A percentile compares a stretch with the other conserved stretches of the same genome.
Evolutionary conservation across 2,329 filamentous ascomycete species (phyloP).

Genomic region (Clarireedia monteithiana): DNA sequence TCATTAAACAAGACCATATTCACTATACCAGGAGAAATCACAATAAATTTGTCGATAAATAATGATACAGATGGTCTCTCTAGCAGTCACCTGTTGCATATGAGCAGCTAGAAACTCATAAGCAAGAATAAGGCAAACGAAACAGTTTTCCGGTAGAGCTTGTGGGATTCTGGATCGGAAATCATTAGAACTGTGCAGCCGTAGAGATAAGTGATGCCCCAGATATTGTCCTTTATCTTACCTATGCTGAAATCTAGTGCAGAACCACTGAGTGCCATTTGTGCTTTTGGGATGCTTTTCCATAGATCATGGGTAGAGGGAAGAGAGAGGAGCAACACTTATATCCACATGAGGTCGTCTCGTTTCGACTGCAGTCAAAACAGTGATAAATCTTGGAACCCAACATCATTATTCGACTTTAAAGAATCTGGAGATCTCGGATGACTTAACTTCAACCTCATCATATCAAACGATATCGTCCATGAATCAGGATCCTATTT

Average conservation of each 20-base stretch:
- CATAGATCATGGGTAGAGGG: neutral
- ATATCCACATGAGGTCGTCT: neutral
- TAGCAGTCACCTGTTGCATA: neutral
- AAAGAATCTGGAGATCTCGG: neutral
- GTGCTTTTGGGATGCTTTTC: neutral
- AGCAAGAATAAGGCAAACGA: neutral
- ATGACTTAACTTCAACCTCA: neutral
- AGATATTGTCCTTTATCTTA: neutral
- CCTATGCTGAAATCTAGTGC: neutral
- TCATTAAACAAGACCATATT: too few species aligned
- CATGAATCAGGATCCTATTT: neutral
- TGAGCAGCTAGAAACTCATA: neutral
- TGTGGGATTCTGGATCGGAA: neutral
- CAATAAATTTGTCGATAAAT: too few species aligned
- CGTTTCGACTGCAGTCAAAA: neutral
- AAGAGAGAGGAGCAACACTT: neutral
- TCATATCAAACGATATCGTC: neutral
- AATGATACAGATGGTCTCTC: neutral
- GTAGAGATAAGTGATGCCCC: neutral
- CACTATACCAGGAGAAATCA: too few species aligned
- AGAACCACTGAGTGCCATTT: neutral
- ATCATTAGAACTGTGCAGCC: neutral
- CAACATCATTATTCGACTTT: neutral
- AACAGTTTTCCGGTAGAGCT: neutral
- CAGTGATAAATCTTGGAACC: neutral